Conservation (phyloP, 2,329 filamentous ascomycete species). For the Sporothrix humicola region DNA sequence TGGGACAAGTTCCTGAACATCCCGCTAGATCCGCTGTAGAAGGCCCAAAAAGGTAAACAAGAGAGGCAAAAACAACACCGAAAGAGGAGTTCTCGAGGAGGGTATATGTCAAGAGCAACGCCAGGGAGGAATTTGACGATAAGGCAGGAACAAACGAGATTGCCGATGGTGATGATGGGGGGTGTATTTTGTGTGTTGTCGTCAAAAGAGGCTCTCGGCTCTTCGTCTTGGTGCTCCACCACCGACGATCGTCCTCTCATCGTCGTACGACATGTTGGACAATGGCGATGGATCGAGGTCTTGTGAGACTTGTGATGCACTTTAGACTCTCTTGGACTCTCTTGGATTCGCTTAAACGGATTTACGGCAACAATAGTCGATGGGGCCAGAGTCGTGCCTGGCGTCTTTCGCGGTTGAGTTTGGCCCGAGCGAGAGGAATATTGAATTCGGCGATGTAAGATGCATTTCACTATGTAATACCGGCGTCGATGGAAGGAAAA, state of each 20-base stretch:
- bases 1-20: not conserved
- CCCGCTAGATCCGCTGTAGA: not conserved
- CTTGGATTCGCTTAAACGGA: not conserved
- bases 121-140: not conserved
- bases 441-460: not conserved
- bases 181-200: too few relatives aligned
- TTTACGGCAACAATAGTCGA: not conserved
- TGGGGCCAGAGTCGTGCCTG: conserved; percentile 15
- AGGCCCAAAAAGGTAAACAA: not conserved
- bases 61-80: not conserved
- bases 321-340: too few relatives aligned
- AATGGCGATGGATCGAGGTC: not conserved
- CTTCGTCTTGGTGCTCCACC: not conserved
- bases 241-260: not conserved
- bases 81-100: too few relatives aligned
- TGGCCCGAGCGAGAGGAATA: not conserved
- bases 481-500: not conserved
- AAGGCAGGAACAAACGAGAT: conserved; percentile 8
- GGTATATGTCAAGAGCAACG: not conserved
- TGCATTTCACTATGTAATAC: not conserved
- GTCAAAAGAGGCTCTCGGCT: not conserved
- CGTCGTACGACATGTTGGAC: not conserved
- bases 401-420: conserved; percentile 18
- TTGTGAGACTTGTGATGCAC: not conserved
- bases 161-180: not conserved